Conservation (phyloP, 768 basidiomycete species). For the Macrolepiota albuminosa region DNA sequence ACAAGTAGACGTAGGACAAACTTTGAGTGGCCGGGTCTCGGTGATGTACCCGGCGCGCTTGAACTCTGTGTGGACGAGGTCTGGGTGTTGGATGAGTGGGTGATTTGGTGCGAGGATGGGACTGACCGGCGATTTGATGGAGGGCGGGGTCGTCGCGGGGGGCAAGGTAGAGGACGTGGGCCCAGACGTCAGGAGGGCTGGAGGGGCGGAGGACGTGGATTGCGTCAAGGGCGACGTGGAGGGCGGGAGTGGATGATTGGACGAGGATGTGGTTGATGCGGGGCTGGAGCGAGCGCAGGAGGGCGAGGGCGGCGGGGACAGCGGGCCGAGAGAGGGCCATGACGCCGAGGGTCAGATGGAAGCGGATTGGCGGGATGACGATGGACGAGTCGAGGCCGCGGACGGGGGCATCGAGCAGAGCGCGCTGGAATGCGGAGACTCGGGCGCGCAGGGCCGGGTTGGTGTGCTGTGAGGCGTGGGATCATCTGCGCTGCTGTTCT, state of each 20-base stretch:
- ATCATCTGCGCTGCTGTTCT: too few relatives aligned
- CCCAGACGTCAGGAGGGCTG: slow-evolving; percentile 21
- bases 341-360: slow-evolving; percentile 74
- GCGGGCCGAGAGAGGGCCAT: slow-evolving; percentile 47
- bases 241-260: not conserved
- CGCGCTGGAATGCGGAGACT: not conserved
- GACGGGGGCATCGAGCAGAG: slow-evolving; percentile 10
- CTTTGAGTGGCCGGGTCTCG: slow-evolving; percentile 49
- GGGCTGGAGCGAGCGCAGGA: slow-evolving; percentile 38
- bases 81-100: slow-evolving; percentile 17
- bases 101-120: too few relatives aligned
- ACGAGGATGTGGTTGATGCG: slow-evolving; percentile 37
- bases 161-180: slow-evolving; percentile 55
- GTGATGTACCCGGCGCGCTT: slow-evolving; percentile 36
- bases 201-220: slow-evolving; percentile 41
- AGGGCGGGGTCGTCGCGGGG: slow-evolving; percentile 34
- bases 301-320: slow-evolving; percentile 34
- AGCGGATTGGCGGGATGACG: slow-evolving; percentile 49
- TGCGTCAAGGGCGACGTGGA: slow-evolving; percentile 32
- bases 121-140: slow-evolving; percentile 26
- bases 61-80: slow-evolving; percentile 37
- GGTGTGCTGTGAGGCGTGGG: not conserved
- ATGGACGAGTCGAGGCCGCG: slow-evolving; percentile 58
- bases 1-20: slow-evolving; percentile 10
- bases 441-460: not conserved